These are phyloP conservation scores for Prunus davidiana DNA, from an alignment of 306 rosid species.

Conservation along the genomic window DNA sequence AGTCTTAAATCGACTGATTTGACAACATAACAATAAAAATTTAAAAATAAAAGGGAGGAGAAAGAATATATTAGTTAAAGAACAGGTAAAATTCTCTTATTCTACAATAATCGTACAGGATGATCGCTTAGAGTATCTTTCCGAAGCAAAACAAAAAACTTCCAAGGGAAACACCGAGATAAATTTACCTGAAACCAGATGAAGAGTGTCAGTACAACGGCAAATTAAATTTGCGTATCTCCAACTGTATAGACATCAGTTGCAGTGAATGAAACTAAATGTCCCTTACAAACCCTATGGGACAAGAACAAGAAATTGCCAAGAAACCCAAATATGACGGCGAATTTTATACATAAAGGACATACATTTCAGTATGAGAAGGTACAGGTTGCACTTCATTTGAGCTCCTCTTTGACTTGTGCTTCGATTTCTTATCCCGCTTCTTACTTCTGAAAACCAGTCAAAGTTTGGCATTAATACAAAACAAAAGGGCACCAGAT, in stretches of 20 bases:
- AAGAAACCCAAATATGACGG: neutral
- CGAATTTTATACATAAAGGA: neutral
- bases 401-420: conserved; percentile 76
- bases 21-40: neutral
- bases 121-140: neutral
- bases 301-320: neutral
- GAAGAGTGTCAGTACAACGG: neutral
- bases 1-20: neutral
- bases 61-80: neutral
- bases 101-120: neutral
- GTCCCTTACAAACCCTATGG: neutral
- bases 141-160: neutral
- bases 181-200: neutral
- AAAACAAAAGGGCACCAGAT: neutral
- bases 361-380: conserved; percentile 31
- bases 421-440: conserved; percentile 94
- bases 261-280: neutral
- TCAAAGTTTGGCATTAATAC: conserved; percentile 7
- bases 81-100: neutral
- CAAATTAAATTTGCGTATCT: neutral
- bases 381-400: conserved; percentile 40
- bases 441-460: conserved; percentile 63
- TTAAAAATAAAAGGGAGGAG: neutral
- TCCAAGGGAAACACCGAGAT: neutral
- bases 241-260: neutral